Evolutionary conservation across 148 eudicot genomes (phyloP).

Genomic region (Dianthus caryophyllus): DNA sequence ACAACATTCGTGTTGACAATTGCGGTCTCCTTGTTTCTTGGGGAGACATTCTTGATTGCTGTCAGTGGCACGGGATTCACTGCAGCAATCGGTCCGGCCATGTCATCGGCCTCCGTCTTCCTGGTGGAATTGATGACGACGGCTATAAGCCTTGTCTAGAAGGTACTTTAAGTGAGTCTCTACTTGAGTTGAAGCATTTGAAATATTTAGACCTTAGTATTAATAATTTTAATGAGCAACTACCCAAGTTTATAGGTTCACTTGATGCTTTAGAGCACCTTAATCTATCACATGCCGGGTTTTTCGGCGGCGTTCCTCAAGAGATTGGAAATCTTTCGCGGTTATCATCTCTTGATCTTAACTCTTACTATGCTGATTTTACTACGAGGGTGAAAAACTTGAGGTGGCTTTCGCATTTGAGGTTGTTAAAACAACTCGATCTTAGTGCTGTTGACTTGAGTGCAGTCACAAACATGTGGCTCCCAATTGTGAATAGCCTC

Average conservation of each 20-base stretch:
- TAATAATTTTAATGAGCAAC: constrained; percentile 4
- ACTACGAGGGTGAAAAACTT: not conserved
- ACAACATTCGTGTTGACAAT: no score
- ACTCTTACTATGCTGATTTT: no score
- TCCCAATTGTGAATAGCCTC: constrained; percentile 6
- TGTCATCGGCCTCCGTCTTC: no score
- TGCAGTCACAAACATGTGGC: no score
- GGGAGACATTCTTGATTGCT: no score
- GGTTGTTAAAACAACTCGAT: not conserved
- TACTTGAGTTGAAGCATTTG: constrained; percentile 14
- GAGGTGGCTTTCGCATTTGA: constrained; percentile 4
- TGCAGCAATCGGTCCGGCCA: no score
- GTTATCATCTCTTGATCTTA: constrained; percentile 18
- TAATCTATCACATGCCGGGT: constrained; percentile 10
- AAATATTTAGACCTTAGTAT: constrained; percentile 12
- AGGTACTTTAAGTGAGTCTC: constrained; percentile 10
- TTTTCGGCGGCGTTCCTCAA: not conserved
- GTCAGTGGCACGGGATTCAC: no score
- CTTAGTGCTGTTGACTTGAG: not conserved
- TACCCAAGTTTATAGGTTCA: constrained; percentile 15
- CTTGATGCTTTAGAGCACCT: constrained; percentile 7
- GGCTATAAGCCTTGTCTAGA: not conserved
- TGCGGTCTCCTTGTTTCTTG: no score
- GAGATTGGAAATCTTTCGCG: no score
- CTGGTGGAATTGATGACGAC: no score